Evolutionary conservation across 768 basidiomycete species (phyloP).

Genomic region (Kockovaella imperatae): DNA sequence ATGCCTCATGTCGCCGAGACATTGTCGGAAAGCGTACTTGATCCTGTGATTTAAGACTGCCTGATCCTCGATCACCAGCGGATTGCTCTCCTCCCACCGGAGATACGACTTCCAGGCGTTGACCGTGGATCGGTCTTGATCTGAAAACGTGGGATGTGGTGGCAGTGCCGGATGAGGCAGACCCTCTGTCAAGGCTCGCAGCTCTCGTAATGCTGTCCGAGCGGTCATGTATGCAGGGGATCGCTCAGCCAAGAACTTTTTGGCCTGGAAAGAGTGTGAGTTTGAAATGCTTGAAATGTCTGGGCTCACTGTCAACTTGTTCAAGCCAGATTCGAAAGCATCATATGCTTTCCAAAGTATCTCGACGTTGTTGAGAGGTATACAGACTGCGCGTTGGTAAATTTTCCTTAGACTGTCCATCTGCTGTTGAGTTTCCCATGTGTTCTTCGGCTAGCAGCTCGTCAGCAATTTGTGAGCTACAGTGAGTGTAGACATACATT

Average conservation of each 20-base stretch:
- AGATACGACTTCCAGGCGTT: conserved; percentile 84
- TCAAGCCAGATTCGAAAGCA: conserved; percentile 78
- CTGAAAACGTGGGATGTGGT: conserved; percentile 62
- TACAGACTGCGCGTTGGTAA: conserved; percentile 87
- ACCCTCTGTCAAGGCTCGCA: conserved; percentile 58
- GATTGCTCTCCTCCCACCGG: conserved; percentile 92
- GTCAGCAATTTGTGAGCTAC: not conserved
- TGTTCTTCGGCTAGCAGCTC: conserved; percentile 55
- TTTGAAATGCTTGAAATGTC: too few relatives aligned
- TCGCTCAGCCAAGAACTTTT: conserved; percentile 91
- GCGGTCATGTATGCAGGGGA: conserved; percentile 93
- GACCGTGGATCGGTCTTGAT: conserved; percentile 65
- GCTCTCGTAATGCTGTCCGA: conserved; percentile 72
- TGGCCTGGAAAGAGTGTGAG: conserved; percentile 63
- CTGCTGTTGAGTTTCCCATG: conserved; percentile 93
- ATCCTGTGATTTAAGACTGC: conserved; percentile 61
- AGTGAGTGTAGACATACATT: conserved; percentile 52
- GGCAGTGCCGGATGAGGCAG: conserved; percentile 62
- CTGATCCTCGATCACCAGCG: conserved; percentile 80
- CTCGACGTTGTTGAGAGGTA: conserved; percentile 89
- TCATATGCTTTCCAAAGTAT: conserved; percentile 89
- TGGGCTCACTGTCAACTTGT: conserved; percentile 65
- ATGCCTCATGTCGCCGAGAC: conserved; percentile 83
- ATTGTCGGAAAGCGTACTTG: conserved; percentile 77
- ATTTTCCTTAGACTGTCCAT: conserved; percentile 87